Base-by-base conservation (phyloP, 2,329 filamentous ascomycete species). In the Cladosporium sp. region DNA sequence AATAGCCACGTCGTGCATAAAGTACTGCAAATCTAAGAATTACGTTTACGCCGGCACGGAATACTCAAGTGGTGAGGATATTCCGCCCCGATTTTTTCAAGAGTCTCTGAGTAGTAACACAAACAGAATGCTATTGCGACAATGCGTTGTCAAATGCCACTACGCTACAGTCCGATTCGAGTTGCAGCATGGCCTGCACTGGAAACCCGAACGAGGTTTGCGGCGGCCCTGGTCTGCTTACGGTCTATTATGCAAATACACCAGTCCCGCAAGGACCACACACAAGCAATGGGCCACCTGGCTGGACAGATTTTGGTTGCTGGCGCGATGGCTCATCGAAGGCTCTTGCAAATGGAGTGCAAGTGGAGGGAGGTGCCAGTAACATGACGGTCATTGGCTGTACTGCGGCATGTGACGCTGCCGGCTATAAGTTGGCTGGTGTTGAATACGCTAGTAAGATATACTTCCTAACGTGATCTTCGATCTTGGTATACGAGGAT, bases 221-320 rank as follows among this genome's bases (percentile, higher is more conserved):
- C 58, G 73, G 73, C 55, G 70, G 68, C 23, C 49, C 67, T n/a
- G 68, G 72, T 63, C 66, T 67, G 14, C 61, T 74, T 12, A 66
- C 68, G 1, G 65, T 74, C 31, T 74, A 74, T 63, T 72, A 67
- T 46, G 69, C 70, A 4, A 71, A 71, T 35, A 68, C 66, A 44
- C 56, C 63, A 12, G 66, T 66, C 16, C 66, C 69, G 18, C 57
- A 67, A 62, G 68, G 68, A 2, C 70, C 70, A 29, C 33, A 62
- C 21, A 65, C 65, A 5, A 70, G 69, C 52, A 66, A 69, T 23
- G 70, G 69, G 11, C 69, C 69, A 8, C 28, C 66, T 8, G 66
- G 66, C 23, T 72, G 70, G 74, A 75, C 73, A 1, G 74, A 71
- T 37, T 69, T 69, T 35, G 76, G 76, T 4, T 78, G 76, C 66